Base-by-base conservation (phyloP, 176 grass and related monocot genomes). In the Alloteropsis semialata region DNA sequence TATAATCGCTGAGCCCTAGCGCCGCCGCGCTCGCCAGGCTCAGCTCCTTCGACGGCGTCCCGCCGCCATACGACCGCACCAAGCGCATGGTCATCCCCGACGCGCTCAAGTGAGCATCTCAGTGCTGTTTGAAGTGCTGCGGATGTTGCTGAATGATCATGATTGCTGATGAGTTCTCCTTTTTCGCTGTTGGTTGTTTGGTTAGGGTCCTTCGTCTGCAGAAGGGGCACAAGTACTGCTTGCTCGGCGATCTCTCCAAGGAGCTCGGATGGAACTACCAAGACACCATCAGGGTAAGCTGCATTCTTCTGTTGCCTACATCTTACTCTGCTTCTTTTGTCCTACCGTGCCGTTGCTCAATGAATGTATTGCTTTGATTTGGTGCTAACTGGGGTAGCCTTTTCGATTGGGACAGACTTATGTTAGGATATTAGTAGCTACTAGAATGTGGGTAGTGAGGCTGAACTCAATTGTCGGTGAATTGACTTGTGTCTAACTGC, bases 41-140 rank as follows among this genome's bases (percentile, higher is more conserved):
- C 49, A 87, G 84, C 82, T 85, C 80, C 4, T 89, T 82, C 49
- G 93, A 92, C 27, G 88, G 83, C 30, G 88, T 92, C 27, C 93
- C 88, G 5, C 88, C 88, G 37, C 90, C 93, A 6, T 90, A 92
- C 77, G 88, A 89, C 69, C 80, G 82, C 59, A 83, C 36, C 25
- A 92, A 94, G 84, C 87, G 84, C 12, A 85, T 92, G 89, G 89
- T 90, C 65, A 72, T 94, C 66, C 92, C 92, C 1, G 92, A 90
- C 45, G 89, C 92, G 29, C 87, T 89, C 74, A 94, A 94, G 84
- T 94, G 61, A 8, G 69, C 15, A 1, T 32, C 1, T 1, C n/a
- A 2, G 2, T 25, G 21, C 55, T 58, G 22, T 48, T 32, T 83
- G 28, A 10, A 59, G 5, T 2, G n/a, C 27, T 4, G 22, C 2